Evolutionary conservation across 352 stramenopile genomes (phyloP), one percentile per base, ranked within the genome.

Genomic region (Phytophthora pinifolia): DNA sequence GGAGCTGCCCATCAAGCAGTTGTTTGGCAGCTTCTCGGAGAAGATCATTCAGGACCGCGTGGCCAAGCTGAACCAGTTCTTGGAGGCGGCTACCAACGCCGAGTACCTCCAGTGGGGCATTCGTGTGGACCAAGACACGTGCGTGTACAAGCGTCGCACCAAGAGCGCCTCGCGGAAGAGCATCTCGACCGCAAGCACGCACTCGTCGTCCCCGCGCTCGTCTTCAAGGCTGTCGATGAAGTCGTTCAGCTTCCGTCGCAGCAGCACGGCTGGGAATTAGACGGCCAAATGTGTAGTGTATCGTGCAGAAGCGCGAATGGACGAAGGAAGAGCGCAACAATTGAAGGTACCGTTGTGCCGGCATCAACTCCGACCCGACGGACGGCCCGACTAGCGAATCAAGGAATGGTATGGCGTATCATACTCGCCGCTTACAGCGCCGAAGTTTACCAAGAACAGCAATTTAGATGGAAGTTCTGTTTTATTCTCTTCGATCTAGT

Each of bases 61-160:
- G 14, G 70, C 74, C 3, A 87, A 87, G 59, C 60, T 89, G 17
- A 89, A 89, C 62, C 72, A 87, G 59, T 89, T 89, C 59, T 51
- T 89, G 17, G 76, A 89, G 46, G 79, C 76, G 15, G 79, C 74
- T 1, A 89, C 79, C 4, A 87, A 87, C 46, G 75, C 79, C 43
- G 79, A 89, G 49, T 82, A 89, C 62, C 64, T 88, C 30, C 78
- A 88, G 59, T 88, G 78, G 78, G 78, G 78, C 22, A 88, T 88
- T 52, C 78, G 78, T 49, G 78, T 88, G 47, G 78, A 88, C 62
- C 78, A 86, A 53, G 76, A 86, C 50, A 88, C 76, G 50, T 89
- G 76, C 47, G 76, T 87, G 20, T 87, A 87, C 69, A 87, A 87
- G 65, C 79, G 76, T 37, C 78, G 78, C 20, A 3, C 3, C 20